phyloP scores from a whole-genome alignment of 1,139 yeast genomes.

The Saccharomyces pastorianus region DNA sequence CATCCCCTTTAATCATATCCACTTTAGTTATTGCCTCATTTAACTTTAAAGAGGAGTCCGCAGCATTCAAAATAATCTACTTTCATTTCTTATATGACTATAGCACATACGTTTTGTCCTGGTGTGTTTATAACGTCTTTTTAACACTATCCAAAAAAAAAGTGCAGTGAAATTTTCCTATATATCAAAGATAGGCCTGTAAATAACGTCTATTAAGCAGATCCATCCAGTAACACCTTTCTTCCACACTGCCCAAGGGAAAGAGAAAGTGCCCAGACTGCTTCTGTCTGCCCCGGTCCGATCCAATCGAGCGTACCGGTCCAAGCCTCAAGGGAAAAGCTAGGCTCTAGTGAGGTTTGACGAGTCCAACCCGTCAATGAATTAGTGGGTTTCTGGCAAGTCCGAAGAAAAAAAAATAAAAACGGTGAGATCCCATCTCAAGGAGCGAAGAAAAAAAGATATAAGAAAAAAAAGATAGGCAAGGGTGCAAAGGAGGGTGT shows the following conservation, averaged over 20 bases:
- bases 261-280: neutral
- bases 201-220: neutral
- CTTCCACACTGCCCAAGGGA: neutral
- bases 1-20: neutral
- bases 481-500: neutral
- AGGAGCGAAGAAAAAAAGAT: too few relatives aligned
- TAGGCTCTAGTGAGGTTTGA: neutral
- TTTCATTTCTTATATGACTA: neutral
- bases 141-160: neutral
- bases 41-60: neutral
- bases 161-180: neutral
- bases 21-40: neutral
- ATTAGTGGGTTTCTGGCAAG: too few relatives aligned
- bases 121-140: constrained; percentile 11
- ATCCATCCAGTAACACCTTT: neutral
- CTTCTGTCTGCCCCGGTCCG: neutral
- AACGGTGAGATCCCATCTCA: neutral
- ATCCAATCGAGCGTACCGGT: neutral
- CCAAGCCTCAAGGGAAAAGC: neutral
- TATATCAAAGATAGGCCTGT: neutral
- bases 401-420: neutral
- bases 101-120: constrained; percentile 20
- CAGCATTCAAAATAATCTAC: neutral
- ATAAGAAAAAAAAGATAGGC: neutral
- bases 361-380: neutral